Base-by-base conservation (phyloP, 192 early-diverging fungal species). In the Linnemannia zychae region DNA sequence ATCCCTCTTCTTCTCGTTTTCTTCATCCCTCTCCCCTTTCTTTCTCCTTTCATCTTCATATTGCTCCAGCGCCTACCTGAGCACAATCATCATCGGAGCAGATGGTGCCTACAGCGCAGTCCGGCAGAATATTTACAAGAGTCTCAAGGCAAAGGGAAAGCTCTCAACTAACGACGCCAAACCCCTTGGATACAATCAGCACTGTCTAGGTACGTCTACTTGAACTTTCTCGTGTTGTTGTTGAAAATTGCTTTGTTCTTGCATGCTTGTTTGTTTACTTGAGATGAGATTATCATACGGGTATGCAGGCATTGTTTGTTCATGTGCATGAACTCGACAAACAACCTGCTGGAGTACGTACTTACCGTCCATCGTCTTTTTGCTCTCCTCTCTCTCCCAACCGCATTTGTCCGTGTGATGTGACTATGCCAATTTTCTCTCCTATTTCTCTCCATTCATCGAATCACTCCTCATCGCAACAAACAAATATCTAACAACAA, bases 181-280 rank as follows among this genome's bases (percentile, higher is more conserved):
- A 69, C 76, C 76, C 16, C 49, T 77, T 5, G 66, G 76, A 12
- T 77, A 77, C 38, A 77, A 77, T 22, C 76, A 77, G 67, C 67
- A 77, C 49, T 77, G 76, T 40, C 67, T 77, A n/a, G 76, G 76
- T 71, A 69, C 36, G 74, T 67, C 22, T 33, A n/a, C 72, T 15
- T n/a, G n/a, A n/a, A n/a, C n/a, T n/a, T n/a, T 68, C 67, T 40
- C 20, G 20, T n/a, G 22, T 67, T 37, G 66, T 38, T 38, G 66
- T 37, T 34, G 16, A 11, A 5, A 31, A 15, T 9, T 38, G 17
- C 40, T 37, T 38, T 67, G 5, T 37, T 38, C 13, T n/a, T 22
- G 28, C 11, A 15, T 63, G 57, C 28, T 31, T 60, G 24, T 33
- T 63, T 63, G 57, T 63, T 63, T 63, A 15, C 11, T 33, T 31